Percentiles rank a stretch among this genome's conserved stretches.
Evolutionary conservation across 169 alveolate species (phyloP).

Genomic region (Babesia bigemina): DNA sequence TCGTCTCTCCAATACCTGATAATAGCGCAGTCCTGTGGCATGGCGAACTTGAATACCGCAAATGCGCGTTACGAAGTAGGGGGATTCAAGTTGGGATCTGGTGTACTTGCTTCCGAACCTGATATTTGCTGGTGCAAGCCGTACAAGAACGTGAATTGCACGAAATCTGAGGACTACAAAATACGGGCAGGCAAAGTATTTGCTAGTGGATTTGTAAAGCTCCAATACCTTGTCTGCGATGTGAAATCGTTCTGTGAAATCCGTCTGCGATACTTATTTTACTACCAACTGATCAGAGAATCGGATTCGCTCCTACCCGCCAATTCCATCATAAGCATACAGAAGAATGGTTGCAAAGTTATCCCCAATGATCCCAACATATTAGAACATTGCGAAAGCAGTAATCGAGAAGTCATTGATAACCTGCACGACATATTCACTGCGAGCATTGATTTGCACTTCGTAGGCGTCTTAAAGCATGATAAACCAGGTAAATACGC

Average conservation of each 20-base stretch:
- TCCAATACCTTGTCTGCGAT: background rate
- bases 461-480: constrained; percentile 2
- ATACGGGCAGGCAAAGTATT: constrained; percentile 30
- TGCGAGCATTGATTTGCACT: background rate
- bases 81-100: constrained; percentile 7
- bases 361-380: background rate
- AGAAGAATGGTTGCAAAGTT: background rate
- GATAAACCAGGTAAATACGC: background rate
- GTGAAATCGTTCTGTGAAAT: background rate
- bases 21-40: background rate
- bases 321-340: background rate
- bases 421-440: background rate
- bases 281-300: background rate
- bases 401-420: background rate
- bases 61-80: background rate
- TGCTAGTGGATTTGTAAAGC: constrained; percentile 17
- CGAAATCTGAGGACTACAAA: constrained; percentile 34
- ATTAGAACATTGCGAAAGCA: background rate
- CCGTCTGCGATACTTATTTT: background rate
- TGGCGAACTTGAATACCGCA: background rate
- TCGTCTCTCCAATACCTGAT: background rate
- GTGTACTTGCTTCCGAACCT: background rate
- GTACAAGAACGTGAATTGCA: background rate
- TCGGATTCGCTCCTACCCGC: background rate
- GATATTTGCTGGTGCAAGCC: constrained; percentile 63